Evolutionary conservation across 2,329 filamentous ascomycete species (phyloP).

Genomic region (Ascochyta koolunga): DNA sequence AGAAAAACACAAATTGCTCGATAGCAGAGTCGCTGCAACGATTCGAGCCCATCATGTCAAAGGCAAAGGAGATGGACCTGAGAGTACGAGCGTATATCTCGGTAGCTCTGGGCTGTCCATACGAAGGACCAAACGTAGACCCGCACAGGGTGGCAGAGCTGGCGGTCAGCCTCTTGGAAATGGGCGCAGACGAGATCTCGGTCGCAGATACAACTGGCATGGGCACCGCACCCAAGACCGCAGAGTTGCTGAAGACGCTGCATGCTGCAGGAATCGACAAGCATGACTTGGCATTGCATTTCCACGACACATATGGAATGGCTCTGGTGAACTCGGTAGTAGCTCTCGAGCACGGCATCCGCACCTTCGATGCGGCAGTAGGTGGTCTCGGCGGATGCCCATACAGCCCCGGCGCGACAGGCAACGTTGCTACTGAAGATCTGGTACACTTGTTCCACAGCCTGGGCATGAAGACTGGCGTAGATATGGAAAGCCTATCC

Average conservation of each 20-base stretch:
- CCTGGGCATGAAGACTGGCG: slow-evolving; percentile 74
- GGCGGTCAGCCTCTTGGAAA: slow-evolving; percentile 72
- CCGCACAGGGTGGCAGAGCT: slow-evolving; percentile 67
- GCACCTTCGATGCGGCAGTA: slow-evolving; percentile 80
- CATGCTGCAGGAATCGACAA: slow-evolving; percentile 70
- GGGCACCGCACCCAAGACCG: slow-evolving; percentile 77
- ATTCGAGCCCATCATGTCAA: slow-evolving; percentile 73
- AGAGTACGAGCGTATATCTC: slow-evolving; percentile 79
- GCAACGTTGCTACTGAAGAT: slow-evolving; percentile 86
- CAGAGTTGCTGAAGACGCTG: slow-evolving; percentile 68
- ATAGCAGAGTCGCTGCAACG: slow-evolving; percentile 74
- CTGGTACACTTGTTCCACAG: slow-evolving; percentile 77
- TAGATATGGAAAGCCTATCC: slow-evolving; percentile 53
- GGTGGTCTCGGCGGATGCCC: slow-evolving; percentile 84
- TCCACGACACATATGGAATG: slow-evolving; percentile 88
- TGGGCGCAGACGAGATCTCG: slow-evolving; percentile 89
- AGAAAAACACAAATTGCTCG: slow-evolving; percentile 81
- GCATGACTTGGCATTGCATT: slow-evolving; percentile 79
- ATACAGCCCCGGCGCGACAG: slow-evolving; percentile 83
- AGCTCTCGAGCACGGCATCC: slow-evolving; percentile 75
- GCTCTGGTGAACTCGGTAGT: slow-evolving; percentile 83
- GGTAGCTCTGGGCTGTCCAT: slow-evolving; percentile 77
- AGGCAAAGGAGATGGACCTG: slow-evolving; percentile 68
- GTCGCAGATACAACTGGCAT: slow-evolving; percentile 91
- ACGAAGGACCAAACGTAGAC: slow-evolving; percentile 67